Conservation (phyloP, 1,284 basidiomycete genomes). For the Irpex sp. region DNA sequence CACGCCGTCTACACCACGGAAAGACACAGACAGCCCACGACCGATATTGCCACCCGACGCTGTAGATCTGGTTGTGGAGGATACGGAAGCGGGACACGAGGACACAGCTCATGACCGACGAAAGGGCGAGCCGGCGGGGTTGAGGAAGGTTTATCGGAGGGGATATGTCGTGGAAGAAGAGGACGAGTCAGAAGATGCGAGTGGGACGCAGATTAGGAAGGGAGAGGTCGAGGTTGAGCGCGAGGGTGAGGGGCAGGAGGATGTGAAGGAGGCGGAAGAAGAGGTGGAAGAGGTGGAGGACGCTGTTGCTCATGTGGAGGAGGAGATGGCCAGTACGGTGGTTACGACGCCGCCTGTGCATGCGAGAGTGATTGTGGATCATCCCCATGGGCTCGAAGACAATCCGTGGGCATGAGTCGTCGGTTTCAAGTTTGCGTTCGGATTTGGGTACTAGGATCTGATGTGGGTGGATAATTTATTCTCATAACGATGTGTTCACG, state of each 20-base stretch:
- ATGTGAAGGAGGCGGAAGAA: slow-evolving; percentile 14
- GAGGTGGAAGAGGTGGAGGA: slow-evolving; percentile 24
- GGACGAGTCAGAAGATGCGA: slow-evolving; percentile 12
- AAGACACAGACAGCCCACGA: slow-evolving; percentile 23
- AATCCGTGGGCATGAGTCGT: slow-evolving; percentile 47
- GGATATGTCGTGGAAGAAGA: slow-evolving; percentile 43
- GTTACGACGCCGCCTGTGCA: slow-evolving; percentile 42
- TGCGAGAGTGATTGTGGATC: slow-evolving; percentile 28
- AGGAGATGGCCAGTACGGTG: slow-evolving; percentile 19
- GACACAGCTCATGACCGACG: slow-evolving; percentile 44
- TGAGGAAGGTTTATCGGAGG: slow-evolving; percentile 49
- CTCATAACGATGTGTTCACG: neutral
- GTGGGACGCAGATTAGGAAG: slow-evolving; percentile 20
- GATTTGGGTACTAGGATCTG: no score
- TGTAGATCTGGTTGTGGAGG: slow-evolving; percentile 73
- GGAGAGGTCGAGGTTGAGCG: slow-evolving; percentile 36
- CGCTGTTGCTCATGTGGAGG: slow-evolving; percentile 25
- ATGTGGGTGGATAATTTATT: neutral
- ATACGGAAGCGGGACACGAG: slow-evolving; percentile 43
- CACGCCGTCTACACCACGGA: slow-evolving; percentile 32
- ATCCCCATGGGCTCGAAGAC: slow-evolving; percentile 32
- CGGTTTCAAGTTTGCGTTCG: no score
- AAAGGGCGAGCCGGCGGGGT: slow-evolving; percentile 49
- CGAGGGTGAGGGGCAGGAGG: slow-evolving; percentile 12
- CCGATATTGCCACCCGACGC: slow-evolving; percentile 62